Percentiles rank a stretch among this genome's conserved stretches.
These are phyloP conservation scores for Candida alai DNA, from an alignment of 805 yeast genomes.

Conservation along the genomic window DNA sequence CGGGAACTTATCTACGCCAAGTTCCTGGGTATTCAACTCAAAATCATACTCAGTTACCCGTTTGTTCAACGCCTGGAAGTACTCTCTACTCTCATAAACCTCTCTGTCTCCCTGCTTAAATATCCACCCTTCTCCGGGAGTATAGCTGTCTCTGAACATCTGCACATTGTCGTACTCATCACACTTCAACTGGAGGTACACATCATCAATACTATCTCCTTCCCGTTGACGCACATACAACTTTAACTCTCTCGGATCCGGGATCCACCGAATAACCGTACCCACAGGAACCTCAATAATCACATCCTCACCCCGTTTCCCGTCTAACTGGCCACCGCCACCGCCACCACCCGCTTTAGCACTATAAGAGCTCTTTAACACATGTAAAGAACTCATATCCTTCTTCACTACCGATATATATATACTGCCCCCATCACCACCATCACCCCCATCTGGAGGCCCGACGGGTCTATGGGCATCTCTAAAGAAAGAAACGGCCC, in stretches of 20 bases:
- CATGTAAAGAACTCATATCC: constrained; percentile 68
- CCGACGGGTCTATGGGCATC: constrained; percentile 84
- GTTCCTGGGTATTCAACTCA: constrained; percentile 54
- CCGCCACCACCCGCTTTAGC: constrained; percentile 78
- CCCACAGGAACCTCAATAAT: constrained; percentile 89
- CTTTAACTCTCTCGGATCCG: constrained; percentile 56
- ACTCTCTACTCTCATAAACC: constrained; percentile 61
- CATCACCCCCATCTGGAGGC: constrained; percentile 99
- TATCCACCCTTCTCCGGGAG: constrained; percentile 82
- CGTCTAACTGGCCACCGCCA: constrained; percentile 73
- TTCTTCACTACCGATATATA: constrained; percentile 72
- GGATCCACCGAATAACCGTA: constrained; percentile 80
- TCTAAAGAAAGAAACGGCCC: constrained; percentile 78
- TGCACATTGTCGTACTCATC: constrained; percentile 35
- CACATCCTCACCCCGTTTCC: constrained; percentile 77
- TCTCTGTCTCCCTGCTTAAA: constrained; percentile 76
- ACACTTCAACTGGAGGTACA: constrained; percentile 30
- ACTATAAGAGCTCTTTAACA: constrained; percentile 58
- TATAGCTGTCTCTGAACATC: constrained; percentile 51
- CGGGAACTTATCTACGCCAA: constrained; percentile 67
- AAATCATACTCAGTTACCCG: constrained; percentile 65
- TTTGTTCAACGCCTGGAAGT: constrained; percentile 60
- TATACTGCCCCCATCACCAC: constrained; percentile 88
- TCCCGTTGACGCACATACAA: constrained; percentile 17
- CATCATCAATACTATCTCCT: constrained; percentile 16